phyloP scores from a whole-genome alignment of 176 grass and related monocot genomes.

The Bolboschoenus planiculmis region DNA sequence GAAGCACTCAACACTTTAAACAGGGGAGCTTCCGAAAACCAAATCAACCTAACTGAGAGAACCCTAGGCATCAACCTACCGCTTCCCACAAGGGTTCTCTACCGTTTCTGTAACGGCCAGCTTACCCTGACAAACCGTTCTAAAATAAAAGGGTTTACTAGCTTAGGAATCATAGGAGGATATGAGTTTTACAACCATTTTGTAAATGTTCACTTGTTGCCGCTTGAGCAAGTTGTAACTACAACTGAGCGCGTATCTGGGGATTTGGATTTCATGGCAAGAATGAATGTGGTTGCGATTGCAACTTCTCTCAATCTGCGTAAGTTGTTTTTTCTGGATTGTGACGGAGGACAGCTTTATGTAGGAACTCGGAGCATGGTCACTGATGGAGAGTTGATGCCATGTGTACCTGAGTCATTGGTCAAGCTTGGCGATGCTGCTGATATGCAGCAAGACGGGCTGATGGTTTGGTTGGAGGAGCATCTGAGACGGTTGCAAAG shows the following conservation, averaged over 20 bases:
- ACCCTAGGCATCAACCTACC: conserved; percentile 66
- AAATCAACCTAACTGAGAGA: conserved; percentile 53
- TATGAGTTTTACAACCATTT: conserved; percentile 55
- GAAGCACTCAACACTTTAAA: conserved; percentile 65
- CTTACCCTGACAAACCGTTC: conserved; percentile 21
- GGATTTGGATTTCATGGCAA: conserved; percentile 20
- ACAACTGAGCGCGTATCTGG: conserved; percentile 38
- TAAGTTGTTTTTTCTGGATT: conserved; percentile 71
- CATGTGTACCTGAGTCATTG: conserved; percentile 59
- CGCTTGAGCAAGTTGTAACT: conserved; percentile 50
- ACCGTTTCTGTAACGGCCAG: conserved; percentile 93
- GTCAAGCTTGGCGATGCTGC: conserved; percentile 32
- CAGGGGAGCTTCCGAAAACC: conserved; percentile 63
- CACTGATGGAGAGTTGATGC: conserved; percentile 52
- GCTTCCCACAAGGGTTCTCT: conserved; percentile 68
- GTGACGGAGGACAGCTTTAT: conserved; percentile 64
- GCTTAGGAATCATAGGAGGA: conserved; percentile 73
- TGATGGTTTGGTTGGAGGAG: conserved; percentile 95
- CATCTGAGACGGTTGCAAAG: conserved; percentile 63
- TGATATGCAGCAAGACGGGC: conserved; percentile 63
- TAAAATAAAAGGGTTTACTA: conserved; percentile 24
- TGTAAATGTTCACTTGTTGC: conserved; percentile 72
- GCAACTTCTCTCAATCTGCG: conserved; percentile 49
- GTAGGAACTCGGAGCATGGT: conserved; percentile 55
- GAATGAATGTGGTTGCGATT: conserved; percentile 41